Conservation (phyloP, 805 yeast genomes). For the Metahyphopichia silvanorum region DNA sequence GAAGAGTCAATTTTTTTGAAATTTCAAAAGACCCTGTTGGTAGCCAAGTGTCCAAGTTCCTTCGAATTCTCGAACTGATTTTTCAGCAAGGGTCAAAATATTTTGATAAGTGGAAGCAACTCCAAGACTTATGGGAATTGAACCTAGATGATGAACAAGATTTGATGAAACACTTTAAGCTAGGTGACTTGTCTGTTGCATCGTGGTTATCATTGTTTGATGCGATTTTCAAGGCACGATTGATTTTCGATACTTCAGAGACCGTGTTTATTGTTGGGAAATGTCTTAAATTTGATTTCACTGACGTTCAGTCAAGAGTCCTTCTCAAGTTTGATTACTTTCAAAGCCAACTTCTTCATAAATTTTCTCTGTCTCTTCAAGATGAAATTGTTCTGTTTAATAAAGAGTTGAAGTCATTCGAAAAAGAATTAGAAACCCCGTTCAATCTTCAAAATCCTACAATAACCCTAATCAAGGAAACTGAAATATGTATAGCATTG, state of each 20-base stretch:
- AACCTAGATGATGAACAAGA: constrained; percentile 41
- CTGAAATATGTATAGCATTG: constrained; percentile 23
- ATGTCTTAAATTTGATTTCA: constrained; percentile 39
- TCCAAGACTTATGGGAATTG: constrained; percentile 59
- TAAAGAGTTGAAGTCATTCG: constrained; percentile 24
- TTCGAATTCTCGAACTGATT: no score
- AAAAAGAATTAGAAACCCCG: constrained; percentile 24
- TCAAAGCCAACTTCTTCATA: constrained; percentile 44
- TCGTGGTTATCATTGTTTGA: constrained; percentile 49
- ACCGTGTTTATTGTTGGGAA: constrained; percentile 37
- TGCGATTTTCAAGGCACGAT: constrained; percentile 41
- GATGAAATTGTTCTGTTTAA: constrained; percentile 25
- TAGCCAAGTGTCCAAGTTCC: no score
- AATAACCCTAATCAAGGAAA: constrained; percentile 32
- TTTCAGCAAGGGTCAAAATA: constrained; percentile 31
- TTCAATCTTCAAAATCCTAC: constrained; percentile 36
- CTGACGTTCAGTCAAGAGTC: constrained; percentile 52
- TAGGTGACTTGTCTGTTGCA: constrained; percentile 18
- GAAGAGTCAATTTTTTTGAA: not conserved
- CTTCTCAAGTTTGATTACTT: constrained; percentile 56
- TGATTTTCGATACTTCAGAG: constrained; percentile 50
- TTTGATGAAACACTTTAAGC: constrained; percentile 19
- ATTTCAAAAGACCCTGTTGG: no score
- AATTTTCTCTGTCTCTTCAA: constrained; percentile 39
- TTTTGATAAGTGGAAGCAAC: constrained; percentile 48